phyloP scores from a whole-genome alignment of 2,329 filamentous ascomycete species.

The Aspergillus ibericus region DNA sequence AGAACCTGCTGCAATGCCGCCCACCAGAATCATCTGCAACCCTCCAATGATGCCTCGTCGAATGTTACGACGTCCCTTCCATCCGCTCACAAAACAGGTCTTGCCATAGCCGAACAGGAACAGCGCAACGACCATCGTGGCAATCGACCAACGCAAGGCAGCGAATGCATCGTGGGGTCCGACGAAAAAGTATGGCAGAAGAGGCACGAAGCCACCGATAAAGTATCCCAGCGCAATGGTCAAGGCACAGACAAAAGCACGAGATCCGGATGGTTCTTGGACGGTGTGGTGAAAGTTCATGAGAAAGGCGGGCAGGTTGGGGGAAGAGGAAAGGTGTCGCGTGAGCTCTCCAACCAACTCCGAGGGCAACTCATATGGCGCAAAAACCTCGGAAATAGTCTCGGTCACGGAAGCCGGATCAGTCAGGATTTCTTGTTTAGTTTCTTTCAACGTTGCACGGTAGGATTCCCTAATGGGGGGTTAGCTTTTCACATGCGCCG shows the following conservation, averaged over 20 bases:
- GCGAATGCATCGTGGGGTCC: slow-evolving; percentile 77
- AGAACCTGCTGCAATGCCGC: slow-evolving; percentile 40
- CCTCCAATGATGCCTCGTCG: slow-evolving; percentile 36
- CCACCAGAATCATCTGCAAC: slow-evolving; percentile 43
- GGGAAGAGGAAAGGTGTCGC: slow-evolving; percentile 36
- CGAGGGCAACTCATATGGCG: slow-evolving; percentile 40
- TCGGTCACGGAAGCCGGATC: slow-evolving; percentile 31
- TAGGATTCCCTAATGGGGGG: slow-evolving; percentile 37
- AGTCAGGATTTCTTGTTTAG: slow-evolving; percentile 31
- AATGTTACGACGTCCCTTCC: slow-evolving; percentile 35
- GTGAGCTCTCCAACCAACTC: slow-evolving; percentile 38
- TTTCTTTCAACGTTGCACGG: slow-evolving; percentile 40
- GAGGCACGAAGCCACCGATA: slow-evolving; percentile 49
- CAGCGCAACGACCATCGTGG: slow-evolving; percentile 51
- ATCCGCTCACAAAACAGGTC: slow-evolving; percentile 42
- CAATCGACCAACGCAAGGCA: slow-evolving; percentile 60
- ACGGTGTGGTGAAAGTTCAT: slow-evolving; percentile 46
- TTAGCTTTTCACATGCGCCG: background rate
- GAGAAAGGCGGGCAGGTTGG: slow-evolving; percentile 39
- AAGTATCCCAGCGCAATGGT: slow-evolving; percentile 45
- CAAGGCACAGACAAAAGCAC: slow-evolving; percentile 39
- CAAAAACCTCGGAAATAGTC: slow-evolving; percentile 40
- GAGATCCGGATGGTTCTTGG: slow-evolving; percentile 39
- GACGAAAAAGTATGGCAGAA: slow-evolving; percentile 62
- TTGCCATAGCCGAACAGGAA: slow-evolving; percentile 55